phyloP scores from a whole-genome alignment of 305 asterid species.

The Withania somnifera region DNA sequence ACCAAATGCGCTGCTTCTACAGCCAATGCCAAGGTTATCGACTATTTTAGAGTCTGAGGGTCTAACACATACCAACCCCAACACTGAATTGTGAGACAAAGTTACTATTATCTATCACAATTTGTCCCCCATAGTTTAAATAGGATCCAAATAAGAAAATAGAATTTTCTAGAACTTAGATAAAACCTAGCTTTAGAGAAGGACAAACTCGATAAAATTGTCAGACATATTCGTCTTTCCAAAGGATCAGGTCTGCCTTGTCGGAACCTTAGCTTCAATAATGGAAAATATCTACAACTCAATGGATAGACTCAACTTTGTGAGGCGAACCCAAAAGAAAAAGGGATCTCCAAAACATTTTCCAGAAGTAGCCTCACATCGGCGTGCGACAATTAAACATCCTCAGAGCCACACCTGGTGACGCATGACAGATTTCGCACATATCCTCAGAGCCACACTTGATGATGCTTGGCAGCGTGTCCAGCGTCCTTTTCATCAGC shows the following conservation, averaged over 20 bases:
- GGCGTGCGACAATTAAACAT: neutral
- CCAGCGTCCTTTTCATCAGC: neutral
- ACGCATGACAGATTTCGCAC: too few relatives aligned
- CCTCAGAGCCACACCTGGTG: neutral
- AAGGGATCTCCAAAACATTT: neutral
- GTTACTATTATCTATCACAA: neutral
- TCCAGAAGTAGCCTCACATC: neutral
- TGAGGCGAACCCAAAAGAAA: neutral
- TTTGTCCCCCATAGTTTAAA: neutral
- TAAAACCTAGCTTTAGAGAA: neutral
- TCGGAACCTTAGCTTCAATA: neutral
- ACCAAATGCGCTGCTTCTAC: too few relatives aligned
- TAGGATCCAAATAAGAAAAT: neutral
- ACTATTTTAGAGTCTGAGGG: too few relatives aligned
- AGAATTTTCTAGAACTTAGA: neutral
- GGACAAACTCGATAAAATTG: neutral
- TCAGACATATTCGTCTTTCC: neutral
- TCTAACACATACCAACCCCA: too few relatives aligned
- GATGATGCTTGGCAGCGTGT: neutral
- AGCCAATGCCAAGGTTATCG: too few relatives aligned
- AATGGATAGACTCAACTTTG: neutral
- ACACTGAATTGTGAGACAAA: neutral
- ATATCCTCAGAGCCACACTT: neutral
- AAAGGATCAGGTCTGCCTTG: neutral
- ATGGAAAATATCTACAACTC: neutral